Evolutionary conservation across 441 rosid genomes (phyloP).

Genomic region (Daphne laureola): DNA sequence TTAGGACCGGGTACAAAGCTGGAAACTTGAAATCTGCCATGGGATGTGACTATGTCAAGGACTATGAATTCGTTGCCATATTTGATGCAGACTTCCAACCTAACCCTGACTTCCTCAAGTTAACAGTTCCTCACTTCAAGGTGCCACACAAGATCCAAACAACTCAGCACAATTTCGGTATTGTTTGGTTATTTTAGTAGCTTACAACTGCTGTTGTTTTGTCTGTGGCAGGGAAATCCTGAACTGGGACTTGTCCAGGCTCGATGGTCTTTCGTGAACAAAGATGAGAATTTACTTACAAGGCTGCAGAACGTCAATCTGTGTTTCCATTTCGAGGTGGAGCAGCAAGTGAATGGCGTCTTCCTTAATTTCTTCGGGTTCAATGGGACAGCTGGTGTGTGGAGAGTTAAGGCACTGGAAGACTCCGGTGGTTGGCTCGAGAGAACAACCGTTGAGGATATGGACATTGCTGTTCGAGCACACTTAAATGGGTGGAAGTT

Average conservation of each 20-base stretch:
- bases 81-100: conserved; percentile 79
- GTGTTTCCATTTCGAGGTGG: conserved; percentile 94
- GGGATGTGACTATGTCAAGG: conserved; percentile 64
- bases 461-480: conserved; percentile 93
- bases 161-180: neutral
- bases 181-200: neutral
- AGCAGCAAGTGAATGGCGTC: conserved; percentile 82
- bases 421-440: conserved; percentile 96
- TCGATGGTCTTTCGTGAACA: conserved; percentile 90
- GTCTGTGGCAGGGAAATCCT: conserved; percentile 65
- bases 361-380: conserved; percentile 84
- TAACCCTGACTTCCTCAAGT: conserved; percentile 59
- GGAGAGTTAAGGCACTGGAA: conserved; percentile 87
- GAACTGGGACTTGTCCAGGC: conserved; percentile 82
- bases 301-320: conserved; percentile 85
- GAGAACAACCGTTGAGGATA: conserved; percentile 90
- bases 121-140: conserved; percentile 71
- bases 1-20: conserved; percentile 77
- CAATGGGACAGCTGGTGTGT: conserved; percentile 94
- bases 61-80: conserved; percentile 61
- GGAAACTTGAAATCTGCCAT: conserved; percentile 80
- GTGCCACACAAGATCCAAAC: conserved; percentile 21
- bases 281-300: conserved; percentile 82
- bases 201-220: conserved; percentile 12
- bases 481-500: conserved; percentile 89